Conservation (phyloP, 257 asterid genomes). For the Petunia secreta region DNA sequence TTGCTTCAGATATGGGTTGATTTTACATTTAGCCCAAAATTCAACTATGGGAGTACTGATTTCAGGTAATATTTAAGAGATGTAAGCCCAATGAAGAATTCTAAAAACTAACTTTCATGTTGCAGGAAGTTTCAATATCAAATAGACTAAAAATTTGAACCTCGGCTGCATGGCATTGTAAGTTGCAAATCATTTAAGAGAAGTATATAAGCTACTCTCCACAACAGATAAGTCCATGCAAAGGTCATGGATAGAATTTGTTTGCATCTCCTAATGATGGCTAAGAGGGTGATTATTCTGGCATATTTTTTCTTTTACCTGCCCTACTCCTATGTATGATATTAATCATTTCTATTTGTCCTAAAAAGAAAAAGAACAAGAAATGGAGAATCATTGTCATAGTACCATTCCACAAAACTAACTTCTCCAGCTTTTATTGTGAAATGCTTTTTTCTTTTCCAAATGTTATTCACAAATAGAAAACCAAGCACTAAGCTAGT, state of each 20-base stretch:
- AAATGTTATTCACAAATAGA: no score
- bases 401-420: neutral
- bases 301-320: neutral
- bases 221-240: neutral
- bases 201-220: neutral
- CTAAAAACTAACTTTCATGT: neutral
- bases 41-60: neutral
- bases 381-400: neutral
- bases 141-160: neutral
- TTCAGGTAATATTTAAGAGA: neutral
- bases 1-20: neutral
- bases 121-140: neutral
- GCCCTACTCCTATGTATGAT: neutral
- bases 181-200: constrained; percentile 1
- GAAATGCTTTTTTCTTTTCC: no score
- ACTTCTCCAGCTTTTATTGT: neutral
- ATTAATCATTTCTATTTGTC: no score
- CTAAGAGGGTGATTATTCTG: neutral
- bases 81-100: neutral
- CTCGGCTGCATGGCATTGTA: neutral
- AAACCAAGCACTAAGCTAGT: no score
- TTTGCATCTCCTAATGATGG: neutral
- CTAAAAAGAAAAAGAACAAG: neutral
- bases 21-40: neutral
- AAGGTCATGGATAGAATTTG: neutral